A percentile compares a stretch with the other conserved stretches of the same genome.
These are phyloP conservation scores for Hypoxylon sp. DNA, from an alignment of 2,329 filamentous ascomycete species.

Conservation along the genomic window DNA sequence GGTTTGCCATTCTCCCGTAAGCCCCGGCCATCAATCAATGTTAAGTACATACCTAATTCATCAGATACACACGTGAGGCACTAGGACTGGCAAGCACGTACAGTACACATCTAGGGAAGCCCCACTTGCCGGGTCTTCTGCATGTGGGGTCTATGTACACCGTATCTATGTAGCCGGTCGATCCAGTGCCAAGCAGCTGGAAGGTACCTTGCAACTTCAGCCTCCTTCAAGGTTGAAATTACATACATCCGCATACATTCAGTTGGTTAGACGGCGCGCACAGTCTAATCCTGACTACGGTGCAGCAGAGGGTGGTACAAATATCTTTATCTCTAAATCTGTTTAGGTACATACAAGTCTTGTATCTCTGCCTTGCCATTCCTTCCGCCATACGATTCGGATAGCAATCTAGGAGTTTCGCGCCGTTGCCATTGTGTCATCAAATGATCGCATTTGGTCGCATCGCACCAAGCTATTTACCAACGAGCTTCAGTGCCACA, in stretches of 20 bases:
- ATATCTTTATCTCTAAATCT: background rate
- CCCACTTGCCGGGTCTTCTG: background rate
- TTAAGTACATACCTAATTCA: too few relatives aligned
- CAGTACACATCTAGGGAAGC: background rate
- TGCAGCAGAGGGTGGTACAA: background rate
- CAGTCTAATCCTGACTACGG: background rate
- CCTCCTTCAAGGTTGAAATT: conserved; percentile 6
- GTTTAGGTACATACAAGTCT: background rate
- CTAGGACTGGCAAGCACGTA: background rate
- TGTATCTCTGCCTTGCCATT: background rate
- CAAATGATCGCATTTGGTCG: background rate
- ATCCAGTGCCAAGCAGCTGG: conserved; percentile 12
- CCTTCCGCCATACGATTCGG: background rate
- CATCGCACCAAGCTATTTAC: conserved; percentile 2
- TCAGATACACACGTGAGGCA: background rate
- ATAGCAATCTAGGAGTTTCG: background rate
- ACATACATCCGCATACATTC: background rate
- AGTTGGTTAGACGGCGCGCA: background rate
- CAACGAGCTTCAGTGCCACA: conserved; percentile 1
- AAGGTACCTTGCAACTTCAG: conserved; percentile 22
- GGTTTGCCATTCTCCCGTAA: background rate
- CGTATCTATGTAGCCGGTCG: background rate
- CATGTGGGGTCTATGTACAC: conserved; percentile 3
- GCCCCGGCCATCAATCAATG: too few relatives aligned
- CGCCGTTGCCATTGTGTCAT: background rate